Base-by-base conservation (phyloP, 345 rosid genomes). In the Corymbia maculata region DNA sequence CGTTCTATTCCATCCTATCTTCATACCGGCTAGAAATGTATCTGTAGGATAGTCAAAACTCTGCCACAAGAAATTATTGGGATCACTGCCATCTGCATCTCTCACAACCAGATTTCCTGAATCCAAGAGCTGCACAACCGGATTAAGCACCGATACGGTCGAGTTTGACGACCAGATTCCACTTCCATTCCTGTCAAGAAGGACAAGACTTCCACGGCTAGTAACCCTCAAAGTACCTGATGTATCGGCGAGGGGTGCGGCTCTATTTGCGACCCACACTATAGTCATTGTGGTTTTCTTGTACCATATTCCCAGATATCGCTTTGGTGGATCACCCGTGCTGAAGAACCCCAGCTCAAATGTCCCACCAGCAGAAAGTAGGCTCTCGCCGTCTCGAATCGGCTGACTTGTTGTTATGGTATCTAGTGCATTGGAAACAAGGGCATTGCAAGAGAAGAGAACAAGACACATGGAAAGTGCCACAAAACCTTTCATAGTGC, bases 11-110 rank as follows among this genome's bases (percentile, higher is more conserved):
- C 90, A 87, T 26, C 97, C 97, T 2, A 94, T 4, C 87, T 93
- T 92, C 94, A 93, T 93, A 16, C 91, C 94, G 1, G 95, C 91
- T n/a, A 92, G 88, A 44, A 94, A 16, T 5, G 93, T 92, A 66
- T 93, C 91, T 11, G 91, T 57, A 2, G 93, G 94, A 59, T 93
- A 75, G 89, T 95, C 95, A 79, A 93, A 95, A 85, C 96, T 94
- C 90, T 95, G 95, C 97, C 96, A 95, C 44, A 93, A 36, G 28
- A 59, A 24, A 24, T 24, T 59, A 59, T 26, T 59, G 45, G 24
- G 87, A 28, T 55, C 51, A 17, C 70, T 86, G 9, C 47, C 51
- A 36, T 42, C 82, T 6, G 52, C 90, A 3, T 92, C 93, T 85
- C 57, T 90, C 12, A 93, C 75, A 9, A 94, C 91, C 3, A 94